These are phyloP conservation scores for Yarrowia alimentaria DNA, from an alignment of 805 yeast genomes.

Conservation along the genomic window DNA sequence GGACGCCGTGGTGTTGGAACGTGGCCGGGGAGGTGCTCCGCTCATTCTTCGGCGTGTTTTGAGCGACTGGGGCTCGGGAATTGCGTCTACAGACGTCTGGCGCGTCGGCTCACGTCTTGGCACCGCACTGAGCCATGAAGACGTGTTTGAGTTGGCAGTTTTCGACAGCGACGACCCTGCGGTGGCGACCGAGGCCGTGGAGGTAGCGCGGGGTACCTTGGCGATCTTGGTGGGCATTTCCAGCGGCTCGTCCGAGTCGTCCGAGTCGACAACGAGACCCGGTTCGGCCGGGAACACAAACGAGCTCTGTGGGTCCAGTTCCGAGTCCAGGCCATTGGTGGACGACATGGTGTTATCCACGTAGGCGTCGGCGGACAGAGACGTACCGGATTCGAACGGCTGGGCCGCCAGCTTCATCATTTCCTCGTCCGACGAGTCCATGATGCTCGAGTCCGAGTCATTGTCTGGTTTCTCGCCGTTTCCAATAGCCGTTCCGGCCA, in stretches of 20 bases:
- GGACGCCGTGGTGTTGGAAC: constrained; percentile 28
- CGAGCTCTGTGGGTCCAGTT: constrained; percentile 20
- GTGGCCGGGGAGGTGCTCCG: constrained; percentile 5
- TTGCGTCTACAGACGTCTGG: constrained; percentile 7
- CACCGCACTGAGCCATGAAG: no score
- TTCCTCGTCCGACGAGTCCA: constrained; percentile 33
- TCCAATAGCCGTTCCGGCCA: no score
- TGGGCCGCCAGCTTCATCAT: constrained; percentile 7
- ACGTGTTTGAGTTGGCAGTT: constrained; percentile 17
- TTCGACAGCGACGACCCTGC: constrained; percentile 17
- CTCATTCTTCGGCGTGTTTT: constrained; percentile 3
- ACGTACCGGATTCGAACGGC: constrained; percentile 12
- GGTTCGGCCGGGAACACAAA: constrained; percentile 25
- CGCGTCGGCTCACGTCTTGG: constrained; percentile 13
- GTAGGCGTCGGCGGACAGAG: constrained; percentile 5
- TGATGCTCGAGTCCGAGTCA: constrained; percentile 26
- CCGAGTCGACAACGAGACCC: constrained; percentile 34
- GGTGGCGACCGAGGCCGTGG: constrained; percentile 15
- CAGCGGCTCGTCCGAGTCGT: constrained; percentile 29
- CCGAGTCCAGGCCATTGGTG: constrained; percentile 28
- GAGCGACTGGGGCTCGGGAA: constrained; percentile 18
- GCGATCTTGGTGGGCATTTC: constrained; percentile 29
- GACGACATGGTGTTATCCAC: constrained; percentile 16
- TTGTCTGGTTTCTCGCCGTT: no score
- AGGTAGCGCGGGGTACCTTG: constrained; percentile 11